Conservation (phyloP, 257 asterid species). For the Echites panduratus region DNA sequence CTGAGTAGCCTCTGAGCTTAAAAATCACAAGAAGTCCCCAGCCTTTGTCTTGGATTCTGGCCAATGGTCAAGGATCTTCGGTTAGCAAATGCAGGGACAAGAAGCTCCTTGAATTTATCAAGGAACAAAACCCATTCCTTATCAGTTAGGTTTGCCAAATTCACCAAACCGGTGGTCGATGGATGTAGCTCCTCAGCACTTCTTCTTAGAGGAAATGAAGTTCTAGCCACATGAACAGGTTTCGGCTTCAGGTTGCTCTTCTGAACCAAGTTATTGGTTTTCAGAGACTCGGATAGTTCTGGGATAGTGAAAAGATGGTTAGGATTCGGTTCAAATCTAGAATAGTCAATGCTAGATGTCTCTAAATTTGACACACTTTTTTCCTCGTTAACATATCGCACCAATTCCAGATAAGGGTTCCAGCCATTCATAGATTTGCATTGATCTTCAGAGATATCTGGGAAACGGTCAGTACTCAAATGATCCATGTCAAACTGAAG, state of each 20-base stretch:
- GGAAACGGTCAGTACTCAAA: not conserved
- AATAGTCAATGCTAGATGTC: constrained; percentile 1
- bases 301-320: not conserved
- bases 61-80: constrained; percentile 1
- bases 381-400: not conserved
- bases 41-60: constrained; percentile 6
- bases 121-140: constrained; percentile 15
- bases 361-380: not conserved
- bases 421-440: not conserved
- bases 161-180: constrained; percentile 6
- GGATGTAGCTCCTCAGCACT: constrained; percentile 12
- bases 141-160: constrained; percentile 12
- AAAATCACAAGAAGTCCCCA: constrained; percentile 16
- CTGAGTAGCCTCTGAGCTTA: not conserved
- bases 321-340: not conserved
- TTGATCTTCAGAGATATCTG: not conserved
- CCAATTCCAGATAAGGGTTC: not conserved
- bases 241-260: not conserved
- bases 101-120: constrained; percentile 9
- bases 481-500: constrained; percentile 18
- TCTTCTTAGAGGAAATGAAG: not conserved
- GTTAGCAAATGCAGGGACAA: constrained; percentile 7
- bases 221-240: not conserved
- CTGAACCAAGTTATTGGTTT: not conserved
- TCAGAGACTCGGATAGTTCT: not conserved